A percentile compares a stretch with the other conserved stretches of the same genome.
phyloP scores from a whole-genome alignment of 1,139 yeast genomes.

The Magnusiomyces paraingens region DNA sequence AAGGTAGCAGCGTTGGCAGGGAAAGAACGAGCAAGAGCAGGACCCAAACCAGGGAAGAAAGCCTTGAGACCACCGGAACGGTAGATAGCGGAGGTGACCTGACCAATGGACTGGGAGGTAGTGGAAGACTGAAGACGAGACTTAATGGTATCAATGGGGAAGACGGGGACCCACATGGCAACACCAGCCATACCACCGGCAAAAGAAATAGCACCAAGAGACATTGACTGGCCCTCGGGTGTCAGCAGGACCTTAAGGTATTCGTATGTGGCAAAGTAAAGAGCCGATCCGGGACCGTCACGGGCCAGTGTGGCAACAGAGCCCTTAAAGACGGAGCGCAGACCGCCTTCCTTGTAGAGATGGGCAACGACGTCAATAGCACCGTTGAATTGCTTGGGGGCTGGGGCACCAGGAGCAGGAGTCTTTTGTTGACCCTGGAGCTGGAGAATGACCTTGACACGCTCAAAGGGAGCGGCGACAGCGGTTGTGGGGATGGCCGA shows the following conservation, averaged over 20 bases:
- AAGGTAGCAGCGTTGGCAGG: conserved; percentile 98
- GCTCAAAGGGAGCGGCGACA: conserved; percentile 94
- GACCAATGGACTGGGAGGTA: conserved; percentile 50
- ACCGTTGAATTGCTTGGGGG: conserved; percentile 40
- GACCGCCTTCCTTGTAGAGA: conserved; percentile 75
- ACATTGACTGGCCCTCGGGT: conserved; percentile 43
- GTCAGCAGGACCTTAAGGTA: conserved; percentile 60
- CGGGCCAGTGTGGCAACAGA: conserved; percentile 88
- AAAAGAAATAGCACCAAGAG: conserved; percentile 67
- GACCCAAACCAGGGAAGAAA: conserved; percentile 96
- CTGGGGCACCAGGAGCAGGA: conserved; percentile 34
- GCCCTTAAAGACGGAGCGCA: conserved; percentile 82
- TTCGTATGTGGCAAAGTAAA: conserved; percentile 94
- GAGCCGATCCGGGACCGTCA: conserved; percentile 98
- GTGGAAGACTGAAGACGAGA: conserved; percentile 73
- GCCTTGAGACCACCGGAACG: conserved; percentile 77
- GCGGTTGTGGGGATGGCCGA: conserved; percentile 93
- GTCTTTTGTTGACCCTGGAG: conserved; percentile 50
- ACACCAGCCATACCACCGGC: conserved; percentile 97
- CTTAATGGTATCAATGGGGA: conserved; percentile 95
- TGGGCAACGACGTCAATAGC: conserved; percentile 55
- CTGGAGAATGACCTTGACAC: conserved; percentile 92
- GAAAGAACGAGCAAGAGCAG: conserved; percentile 89
- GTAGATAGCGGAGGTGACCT: conserved; percentile 59
- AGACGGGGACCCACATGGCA: conserved; percentile 93